phyloP scores from a whole-genome alignment of 768 basidiomycete species.

The Lentinula raphanica region DNA sequence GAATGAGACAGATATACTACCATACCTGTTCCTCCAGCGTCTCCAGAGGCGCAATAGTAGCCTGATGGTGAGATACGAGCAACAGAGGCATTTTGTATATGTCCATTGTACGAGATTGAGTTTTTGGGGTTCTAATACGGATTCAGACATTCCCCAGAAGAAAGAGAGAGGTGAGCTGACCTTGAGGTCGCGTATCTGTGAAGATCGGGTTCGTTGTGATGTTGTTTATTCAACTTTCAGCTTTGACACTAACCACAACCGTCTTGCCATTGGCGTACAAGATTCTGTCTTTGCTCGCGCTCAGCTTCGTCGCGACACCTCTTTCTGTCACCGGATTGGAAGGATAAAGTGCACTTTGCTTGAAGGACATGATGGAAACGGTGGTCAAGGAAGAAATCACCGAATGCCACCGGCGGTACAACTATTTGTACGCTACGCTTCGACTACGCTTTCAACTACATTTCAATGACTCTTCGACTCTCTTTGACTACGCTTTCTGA shows the following conservation, averaged over 20 bases:
- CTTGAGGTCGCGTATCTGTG: conserved; percentile 77
- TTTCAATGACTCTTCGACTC: too few species aligned
- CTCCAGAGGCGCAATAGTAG: conserved; percentile 92
- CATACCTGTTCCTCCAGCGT: conserved; percentile 72
- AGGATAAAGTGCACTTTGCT: conserved; percentile 49
- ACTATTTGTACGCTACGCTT: too few species aligned
- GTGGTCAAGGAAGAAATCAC: neutral
- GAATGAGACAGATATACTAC: neutral
- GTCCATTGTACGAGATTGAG: conserved; percentile 67
- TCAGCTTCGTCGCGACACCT: conserved; percentile 68
- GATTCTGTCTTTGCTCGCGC: conserved; percentile 71
- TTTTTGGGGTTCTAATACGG: conserved; percentile 55
- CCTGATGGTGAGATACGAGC: conserved; percentile 91
- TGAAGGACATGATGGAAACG: conserved; percentile 38
- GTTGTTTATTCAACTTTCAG: neutral
- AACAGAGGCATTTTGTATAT: conserved; percentile 80
- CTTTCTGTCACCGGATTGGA: conserved; percentile 65
- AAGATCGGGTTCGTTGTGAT: neutral
- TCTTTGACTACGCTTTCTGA: too few species aligned
- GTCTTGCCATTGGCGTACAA: conserved; percentile 82
- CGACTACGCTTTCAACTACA: too few species aligned
- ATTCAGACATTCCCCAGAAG: neutral
- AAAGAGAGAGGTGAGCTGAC: conserved; percentile 33
- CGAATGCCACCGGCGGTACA: neutral
- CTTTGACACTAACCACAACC: conserved; percentile 65